Evolutionary conservation across 2,329 filamentous ascomycete species (phyloP).

Genomic region (Aspergillus niger): DNA sequence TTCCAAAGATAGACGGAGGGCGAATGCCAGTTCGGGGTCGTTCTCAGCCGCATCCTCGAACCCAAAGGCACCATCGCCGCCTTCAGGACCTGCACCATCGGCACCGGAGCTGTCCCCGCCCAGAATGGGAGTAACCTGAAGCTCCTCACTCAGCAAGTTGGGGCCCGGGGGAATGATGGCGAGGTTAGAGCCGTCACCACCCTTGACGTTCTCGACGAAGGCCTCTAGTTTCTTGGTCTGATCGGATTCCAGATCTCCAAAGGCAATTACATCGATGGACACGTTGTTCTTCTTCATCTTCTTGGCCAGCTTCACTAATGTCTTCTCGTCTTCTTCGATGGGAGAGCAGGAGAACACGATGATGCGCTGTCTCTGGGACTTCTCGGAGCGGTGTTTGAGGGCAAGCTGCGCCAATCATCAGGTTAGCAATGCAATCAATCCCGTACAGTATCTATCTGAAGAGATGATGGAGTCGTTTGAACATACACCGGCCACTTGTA

Average conservation of each 20-base stretch:
- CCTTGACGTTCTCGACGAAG: slow-evolving; percentile 92
- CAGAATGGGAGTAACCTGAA: slow-evolving; percentile 86
- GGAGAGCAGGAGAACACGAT: slow-evolving; percentile 96
- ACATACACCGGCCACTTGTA: slow-evolving; percentile 90
- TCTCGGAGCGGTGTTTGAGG: slow-evolving; percentile 97
- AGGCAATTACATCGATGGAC: slow-evolving; percentile 90
- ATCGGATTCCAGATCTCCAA: slow-evolving; percentile 89
- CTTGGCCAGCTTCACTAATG: slow-evolving; percentile 84
- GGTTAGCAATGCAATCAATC: slow-evolving; percentile 14
- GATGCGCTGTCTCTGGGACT: slow-evolving; percentile 93
- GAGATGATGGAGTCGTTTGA: slow-evolving; percentile 12
- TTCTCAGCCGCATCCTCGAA: slow-evolving; percentile 81
- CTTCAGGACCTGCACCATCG: slow-evolving; percentile 49
- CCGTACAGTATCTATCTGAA: neutral
- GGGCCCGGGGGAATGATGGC: slow-evolving; percentile 88
- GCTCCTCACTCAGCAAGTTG: slow-evolving; percentile 87
- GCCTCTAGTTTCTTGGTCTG: slow-evolving; percentile 85
- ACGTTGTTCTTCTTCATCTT: slow-evolving; percentile 99
- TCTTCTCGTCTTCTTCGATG: slow-evolving; percentile 85
- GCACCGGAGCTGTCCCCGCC: slow-evolving; percentile 73
- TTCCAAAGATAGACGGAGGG: slow-evolving; percentile 95
- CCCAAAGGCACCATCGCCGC: slow-evolving; percentile 62
- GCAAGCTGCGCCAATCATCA: slow-evolving; percentile 65
- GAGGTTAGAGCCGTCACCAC: slow-evolving; percentile 85
- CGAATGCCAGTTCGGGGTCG: slow-evolving; percentile 91